A percentile compares a stretch with the other conserved stretches of the same genome.
These are phyloP conservation scores for Calcarisporium arbuscula DNA, from an alignment of 2,329 filamentous ascomycete species.

Conservation along the genomic window DNA sequence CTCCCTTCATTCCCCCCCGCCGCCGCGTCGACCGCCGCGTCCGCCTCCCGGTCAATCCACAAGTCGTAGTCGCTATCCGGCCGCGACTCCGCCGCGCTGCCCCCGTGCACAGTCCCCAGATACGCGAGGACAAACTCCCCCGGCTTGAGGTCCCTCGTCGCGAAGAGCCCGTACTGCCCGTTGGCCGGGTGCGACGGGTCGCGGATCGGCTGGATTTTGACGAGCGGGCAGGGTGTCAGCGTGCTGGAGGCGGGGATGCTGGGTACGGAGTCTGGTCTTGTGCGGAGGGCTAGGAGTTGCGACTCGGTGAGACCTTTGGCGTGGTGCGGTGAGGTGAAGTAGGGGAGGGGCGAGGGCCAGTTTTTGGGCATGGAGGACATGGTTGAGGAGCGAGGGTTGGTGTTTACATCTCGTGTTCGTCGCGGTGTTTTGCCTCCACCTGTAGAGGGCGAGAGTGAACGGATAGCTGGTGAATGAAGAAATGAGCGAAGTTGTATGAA, in stretches of 20 bases:
- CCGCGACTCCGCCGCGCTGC: slow-evolving; percentile 21
- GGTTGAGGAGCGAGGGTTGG: background rate
- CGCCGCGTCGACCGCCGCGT: slow-evolving; percentile 55
- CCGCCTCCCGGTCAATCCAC: slow-evolving; percentile 51
- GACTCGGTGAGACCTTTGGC: slow-evolving; percentile 35
- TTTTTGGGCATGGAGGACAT: slow-evolving; percentile 45
- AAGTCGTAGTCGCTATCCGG: slow-evolving; percentile 52
- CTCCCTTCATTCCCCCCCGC: slow-evolving; percentile 55
- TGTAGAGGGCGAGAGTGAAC: too few relatives aligned
- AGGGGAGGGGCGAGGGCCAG: slow-evolving; percentile 49
- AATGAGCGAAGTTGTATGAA: background rate
- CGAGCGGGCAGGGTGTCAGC: slow-evolving; percentile 39
- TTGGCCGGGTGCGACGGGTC: slow-evolving; percentile 48
- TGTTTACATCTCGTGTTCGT: too few relatives aligned
- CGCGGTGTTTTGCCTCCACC: too few relatives aligned
- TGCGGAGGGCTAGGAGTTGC: slow-evolving; percentile 35
- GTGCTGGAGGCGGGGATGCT: slow-evolving; percentile 22
- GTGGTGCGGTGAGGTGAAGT: slow-evolving; percentile 44
- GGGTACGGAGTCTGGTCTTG: slow-evolving; percentile 15
- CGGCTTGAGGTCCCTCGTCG: slow-evolving; percentile 44
- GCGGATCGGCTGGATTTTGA: slow-evolving; percentile 48
- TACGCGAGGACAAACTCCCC: slow-evolving; percentile 56
- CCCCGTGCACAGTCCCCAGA: slow-evolving; percentile 49
- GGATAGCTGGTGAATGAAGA: slow-evolving; percentile 1
- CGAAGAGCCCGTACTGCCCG: slow-evolving; percentile 56